These are phyloP conservation scores for Oryza glaberrima DNA, from an alignment of 176 grass and related monocot genomes.

Conservation along the genomic window DNA sequence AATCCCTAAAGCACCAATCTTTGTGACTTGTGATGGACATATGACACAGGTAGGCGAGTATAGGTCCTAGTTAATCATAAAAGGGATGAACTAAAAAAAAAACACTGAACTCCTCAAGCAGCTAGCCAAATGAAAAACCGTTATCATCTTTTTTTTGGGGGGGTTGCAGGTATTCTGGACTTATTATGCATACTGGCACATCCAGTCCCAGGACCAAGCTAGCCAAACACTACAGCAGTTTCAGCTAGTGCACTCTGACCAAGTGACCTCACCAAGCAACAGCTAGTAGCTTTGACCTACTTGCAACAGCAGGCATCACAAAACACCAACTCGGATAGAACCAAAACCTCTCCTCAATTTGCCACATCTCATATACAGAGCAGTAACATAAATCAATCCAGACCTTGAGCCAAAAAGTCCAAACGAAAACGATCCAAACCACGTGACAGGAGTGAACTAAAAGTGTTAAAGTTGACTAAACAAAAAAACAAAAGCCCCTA, in stretches of 20 bases:
- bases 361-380: not conserved
- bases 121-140: slow-evolving; percentile 7
- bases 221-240: not conserved
- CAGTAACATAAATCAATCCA: not conserved
- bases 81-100: not conserved
- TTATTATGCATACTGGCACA: not conserved
- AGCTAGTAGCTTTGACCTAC: slow-evolving; percentile 41
- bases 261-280: slow-evolving; percentile 39
- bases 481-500: not conserved
- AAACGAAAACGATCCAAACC: slow-evolving; percentile 19
- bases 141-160: not conserved
- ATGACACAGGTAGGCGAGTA: not conserved
- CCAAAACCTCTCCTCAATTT: not conserved
- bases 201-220: slow-evolving; percentile 3
- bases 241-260: slow-evolving; percentile 25
- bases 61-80: not conserved
- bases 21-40: not conserved
- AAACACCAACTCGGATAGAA: not conserved
- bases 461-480: slow-evolving; percentile 17
- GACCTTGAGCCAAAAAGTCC: not conserved
- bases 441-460: not conserved
- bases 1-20: not conserved
- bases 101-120: not conserved
- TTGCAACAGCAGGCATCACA: slow-evolving; percentile 4
- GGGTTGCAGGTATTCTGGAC: not conserved